Evolutionary conservation across 1,284 basidiomycete species (phyloP).

Genomic region (Puccinia triticina): DNA sequence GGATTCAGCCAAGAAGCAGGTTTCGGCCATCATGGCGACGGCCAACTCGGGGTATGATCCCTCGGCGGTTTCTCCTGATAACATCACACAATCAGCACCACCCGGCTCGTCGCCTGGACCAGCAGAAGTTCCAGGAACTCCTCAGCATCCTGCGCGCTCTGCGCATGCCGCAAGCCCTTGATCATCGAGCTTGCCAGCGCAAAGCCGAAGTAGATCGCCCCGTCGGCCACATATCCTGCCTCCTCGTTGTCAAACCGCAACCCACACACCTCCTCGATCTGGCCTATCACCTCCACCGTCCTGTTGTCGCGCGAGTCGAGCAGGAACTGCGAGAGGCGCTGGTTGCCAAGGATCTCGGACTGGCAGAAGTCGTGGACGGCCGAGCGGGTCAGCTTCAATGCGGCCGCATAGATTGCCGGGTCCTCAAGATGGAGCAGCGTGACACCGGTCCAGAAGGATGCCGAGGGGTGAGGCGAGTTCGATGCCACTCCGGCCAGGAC

Average conservation of each 20-base stretch:
- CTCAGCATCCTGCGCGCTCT: constrained; percentile 49
- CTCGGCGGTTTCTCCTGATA: constrained; percentile 97
- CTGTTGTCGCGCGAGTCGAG: constrained; percentile 70
- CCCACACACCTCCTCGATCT: constrained; percentile 71
- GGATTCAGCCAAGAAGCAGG: constrained; percentile 87
- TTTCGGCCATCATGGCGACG: constrained; percentile 99
- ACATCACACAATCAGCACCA: constrained; percentile 96
- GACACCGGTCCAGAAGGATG: constrained; percentile 74
- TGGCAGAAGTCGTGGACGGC: constrained; percentile 69
- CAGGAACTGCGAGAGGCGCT: constrained; percentile 68
- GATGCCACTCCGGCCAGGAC: constrained; percentile 60
- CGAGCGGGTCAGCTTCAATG: constrained; percentile 76
- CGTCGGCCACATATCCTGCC: constrained; percentile 28
- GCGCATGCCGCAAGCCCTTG: constrained; percentile 74
- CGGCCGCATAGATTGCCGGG: constrained; percentile 78
- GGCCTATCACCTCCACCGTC: constrained; percentile 70
- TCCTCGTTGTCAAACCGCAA: constrained; percentile 70
- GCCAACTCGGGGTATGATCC: constrained; percentile 73
- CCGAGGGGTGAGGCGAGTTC: constrained; percentile 84
- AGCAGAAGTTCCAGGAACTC: constrained; percentile 45
- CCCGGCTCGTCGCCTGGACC: constrained; percentile 74
- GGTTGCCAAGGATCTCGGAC: constrained; percentile 74
- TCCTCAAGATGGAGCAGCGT: constrained; percentile 70
- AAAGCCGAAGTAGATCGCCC: constrained; percentile 71
- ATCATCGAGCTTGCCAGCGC: constrained; percentile 78